Percentiles rank a stretch among this genome's conserved stretches.
Conservation (phyloP, 1,284 basidiomycete genomes). For the Ceratobasidium sp. region DNA sequence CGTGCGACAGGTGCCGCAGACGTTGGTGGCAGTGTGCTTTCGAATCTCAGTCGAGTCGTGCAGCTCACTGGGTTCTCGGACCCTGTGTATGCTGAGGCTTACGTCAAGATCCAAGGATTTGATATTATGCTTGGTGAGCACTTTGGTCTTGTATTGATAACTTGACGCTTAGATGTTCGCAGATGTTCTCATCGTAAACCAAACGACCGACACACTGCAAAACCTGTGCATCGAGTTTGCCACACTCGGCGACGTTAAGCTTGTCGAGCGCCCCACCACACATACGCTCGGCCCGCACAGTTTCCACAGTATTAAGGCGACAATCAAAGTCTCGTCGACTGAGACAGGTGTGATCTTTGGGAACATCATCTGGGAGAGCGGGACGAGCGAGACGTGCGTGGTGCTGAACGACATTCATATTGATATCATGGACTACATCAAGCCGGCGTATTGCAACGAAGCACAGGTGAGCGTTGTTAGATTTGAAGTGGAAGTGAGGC, state of each 20-base stretch:
- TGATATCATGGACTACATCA: conserved; percentile 99
- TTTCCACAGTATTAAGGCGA: conserved; percentile 99
- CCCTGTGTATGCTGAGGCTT: conserved; percentile 97
- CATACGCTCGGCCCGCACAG: conserved; percentile 95
- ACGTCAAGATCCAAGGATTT: conserved; percentile 98
- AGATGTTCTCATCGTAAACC: conserved; percentile 98
- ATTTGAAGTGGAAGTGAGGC: neutral
- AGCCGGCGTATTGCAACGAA: conserved; percentile 96
- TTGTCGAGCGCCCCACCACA: conserved; percentile 93
- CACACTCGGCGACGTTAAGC: conserved; percentile 95
- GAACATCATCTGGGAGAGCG: conserved; percentile 93
- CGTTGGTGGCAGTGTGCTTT: conserved; percentile 93
- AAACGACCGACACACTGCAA: conserved; percentile 93
- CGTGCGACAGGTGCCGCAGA: conserved; percentile 90
- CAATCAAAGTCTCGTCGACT: conserved; percentile 97
- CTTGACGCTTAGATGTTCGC: conserved; percentile 4
- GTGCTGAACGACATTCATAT: conserved; percentile 98
- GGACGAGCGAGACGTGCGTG: conserved; percentile 85
- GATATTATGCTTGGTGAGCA: conserved; percentile 88
- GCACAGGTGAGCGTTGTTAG: conserved; percentile 72
- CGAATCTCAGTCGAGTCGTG: conserved; percentile 94
- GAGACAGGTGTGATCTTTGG: conserved; percentile 99
- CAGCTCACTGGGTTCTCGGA: conserved; percentile 99
- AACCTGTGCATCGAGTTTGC: conserved; percentile 98
- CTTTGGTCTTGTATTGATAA: conserved; percentile 4